Base-by-base conservation (phyloP, 2,329 filamentous ascomycete genomes). In the Curvularia eragrostidis region DNA sequence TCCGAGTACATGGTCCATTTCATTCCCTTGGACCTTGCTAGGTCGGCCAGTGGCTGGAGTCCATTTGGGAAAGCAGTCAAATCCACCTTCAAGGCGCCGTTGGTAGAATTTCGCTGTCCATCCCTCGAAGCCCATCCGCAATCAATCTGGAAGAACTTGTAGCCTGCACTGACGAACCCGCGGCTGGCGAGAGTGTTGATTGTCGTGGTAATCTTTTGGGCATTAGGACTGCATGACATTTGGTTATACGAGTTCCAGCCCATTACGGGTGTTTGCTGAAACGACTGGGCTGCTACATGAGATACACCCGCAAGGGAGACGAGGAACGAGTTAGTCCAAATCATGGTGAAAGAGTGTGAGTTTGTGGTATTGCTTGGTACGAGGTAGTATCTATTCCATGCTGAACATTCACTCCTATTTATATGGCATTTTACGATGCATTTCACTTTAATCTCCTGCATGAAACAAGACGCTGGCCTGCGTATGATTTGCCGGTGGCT, bases 1-100 rank as follows among this genome's bases (percentile, higher is more conserved):
- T 67, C 64, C 9, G 63, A 66, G 39, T 67, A 67, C 64, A 67
- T 67, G 3, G 64, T 61, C 63, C 64, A 66, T 41, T 67, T 67
- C 64, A 67, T 67, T 8, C 63, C 64, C 38, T 67, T 67, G n/a
- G 52, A 61, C 15, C 64, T 62, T 34, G 64, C 63, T 19, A 64
- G 54, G 21, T 66, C 64, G 28, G 61, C 64, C 47, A 67, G 18
- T 6, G 64, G 63, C 10, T 64, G 62, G 10, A 67, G 42, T 5
- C 64, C 64, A 32, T 58, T 58, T 1, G 63, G 64, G 3, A 67
- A 67, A 0, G 61, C 64, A 0, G 56, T 58, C 2, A 53, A 19
- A 12, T 67, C 57, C 13, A 64, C 42, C 30, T 62, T 59, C 19
- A 67, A 32, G 13, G 64, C 64, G 1, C 64, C 64, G 28, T 44